phyloP scores from a whole-genome alignment of 495 filamentous ascomycete species.

The Daldinia vernicosa region DNA sequence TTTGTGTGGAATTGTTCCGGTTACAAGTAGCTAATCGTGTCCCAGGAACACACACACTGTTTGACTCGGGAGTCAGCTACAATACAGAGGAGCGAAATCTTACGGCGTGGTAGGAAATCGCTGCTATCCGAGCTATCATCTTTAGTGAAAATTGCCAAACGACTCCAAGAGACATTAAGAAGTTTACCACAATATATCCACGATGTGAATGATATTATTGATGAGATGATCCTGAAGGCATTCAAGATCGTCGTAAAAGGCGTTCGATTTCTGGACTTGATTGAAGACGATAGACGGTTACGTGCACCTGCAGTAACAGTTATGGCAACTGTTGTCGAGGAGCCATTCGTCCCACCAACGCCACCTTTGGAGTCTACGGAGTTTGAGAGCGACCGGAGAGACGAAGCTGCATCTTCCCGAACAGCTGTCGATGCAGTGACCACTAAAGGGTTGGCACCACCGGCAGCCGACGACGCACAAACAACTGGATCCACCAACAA shows the following conservation, averaged over 20 bases:
- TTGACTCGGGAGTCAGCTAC: conserved; percentile 80
- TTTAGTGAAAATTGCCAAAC: conserved; percentile 86
- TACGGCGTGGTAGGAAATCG: conserved; percentile 84
- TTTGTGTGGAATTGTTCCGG: neutral
- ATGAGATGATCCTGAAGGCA: conserved; percentile 91
- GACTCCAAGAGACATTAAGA: conserved; percentile 70
- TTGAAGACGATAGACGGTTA: conserved; percentile 71
- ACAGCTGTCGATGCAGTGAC: conserved; percentile 40
- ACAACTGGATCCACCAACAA: conserved; percentile 46
- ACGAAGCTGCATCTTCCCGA: conserved; percentile 53
- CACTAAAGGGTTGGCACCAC: conserved; percentile 43
- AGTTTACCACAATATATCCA: conserved; percentile 58
- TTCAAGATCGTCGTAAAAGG: conserved; percentile 94
- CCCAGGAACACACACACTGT: conserved; percentile 86
- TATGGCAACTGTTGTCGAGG: conserved; percentile 69
- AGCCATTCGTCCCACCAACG: conserved; percentile 72
- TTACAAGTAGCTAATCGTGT: conserved; percentile 21
- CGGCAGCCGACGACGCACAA: conserved; percentile 48
- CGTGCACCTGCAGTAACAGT: conserved; percentile 62
- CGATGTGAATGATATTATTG: conserved; percentile 77
- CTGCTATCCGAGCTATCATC: conserved; percentile 88
- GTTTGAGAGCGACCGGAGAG: conserved; percentile 49
- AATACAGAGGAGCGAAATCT: conserved; percentile 75
- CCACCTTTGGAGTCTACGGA: conserved; percentile 70
- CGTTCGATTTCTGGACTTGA: conserved; percentile 90